A percentile compares a stretch with the other conserved stretches of the same genome.
Evolutionary conservation across 805 yeast species (phyloP).

Genomic region (Teunomyces aglyptinius): DNA sequence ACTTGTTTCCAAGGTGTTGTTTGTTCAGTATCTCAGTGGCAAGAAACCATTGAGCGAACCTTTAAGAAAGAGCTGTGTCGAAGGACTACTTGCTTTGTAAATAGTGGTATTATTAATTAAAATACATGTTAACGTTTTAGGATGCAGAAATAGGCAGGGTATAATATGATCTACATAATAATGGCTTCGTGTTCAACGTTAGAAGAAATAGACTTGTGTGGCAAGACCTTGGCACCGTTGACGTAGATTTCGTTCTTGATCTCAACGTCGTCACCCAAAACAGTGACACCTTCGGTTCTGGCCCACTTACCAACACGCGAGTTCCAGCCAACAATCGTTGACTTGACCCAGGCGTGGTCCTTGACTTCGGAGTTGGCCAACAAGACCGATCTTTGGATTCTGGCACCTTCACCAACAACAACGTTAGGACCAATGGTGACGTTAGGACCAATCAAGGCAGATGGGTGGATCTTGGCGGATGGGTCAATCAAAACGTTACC

Average conservation of each 20-base stretch:
- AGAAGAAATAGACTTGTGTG: conserved; percentile 94
- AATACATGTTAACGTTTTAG: conserved; percentile 1
- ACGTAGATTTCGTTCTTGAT: conserved; percentile 98
- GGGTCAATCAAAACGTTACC: conserved; percentile 95
- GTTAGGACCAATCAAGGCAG: conserved; percentile 96
- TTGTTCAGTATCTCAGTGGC: conserved; percentile 75
- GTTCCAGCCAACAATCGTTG: conserved; percentile 99
- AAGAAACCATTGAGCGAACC: conserved; percentile 61
- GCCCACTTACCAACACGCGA: conserved; percentile 99
- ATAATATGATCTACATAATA: conserved; percentile 68
- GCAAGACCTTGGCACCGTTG: conserved; percentile 98
- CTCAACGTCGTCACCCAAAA: conserved; percentile 98
- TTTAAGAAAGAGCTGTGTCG: conserved; percentile 44
- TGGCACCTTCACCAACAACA: conserved; percentile 95
- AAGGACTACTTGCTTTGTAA: conserved; percentile 22
- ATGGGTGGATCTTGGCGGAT: conserved; percentile 86
- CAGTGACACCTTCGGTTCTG: conserved; percentile 96
- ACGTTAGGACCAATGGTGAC: conserved; percentile 98
- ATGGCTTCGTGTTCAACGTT: conserved; percentile 97
- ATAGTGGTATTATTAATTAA: neutral
- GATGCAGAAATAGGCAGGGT: conserved; percentile 1
- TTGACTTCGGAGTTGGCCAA: conserved; percentile 87
- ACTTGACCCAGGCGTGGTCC: conserved; percentile 97
- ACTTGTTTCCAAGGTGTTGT: conserved; percentile 60
- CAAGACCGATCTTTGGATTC: conserved; percentile 93